Conservation (phyloP, 129 eudicot genomes). For the Escallonia herrerae region DNA sequence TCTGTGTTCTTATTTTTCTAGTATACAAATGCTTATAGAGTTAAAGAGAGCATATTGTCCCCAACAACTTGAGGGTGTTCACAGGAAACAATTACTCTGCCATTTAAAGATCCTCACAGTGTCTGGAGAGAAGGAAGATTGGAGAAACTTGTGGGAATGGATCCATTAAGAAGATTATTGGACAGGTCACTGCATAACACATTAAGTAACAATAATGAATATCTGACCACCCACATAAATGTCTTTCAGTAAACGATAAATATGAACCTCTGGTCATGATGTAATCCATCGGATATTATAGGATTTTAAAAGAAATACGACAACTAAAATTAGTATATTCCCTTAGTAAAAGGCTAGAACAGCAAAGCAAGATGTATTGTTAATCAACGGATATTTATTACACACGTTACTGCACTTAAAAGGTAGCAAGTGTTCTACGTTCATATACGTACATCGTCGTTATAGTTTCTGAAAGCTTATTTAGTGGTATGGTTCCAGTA, state of each 20-base stretch:
- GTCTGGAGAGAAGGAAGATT: constrained; percentile 59
- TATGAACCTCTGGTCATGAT: not conserved
- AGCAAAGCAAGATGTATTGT: not conserved
- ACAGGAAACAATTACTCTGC: not conserved
- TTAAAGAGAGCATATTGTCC: not conserved
- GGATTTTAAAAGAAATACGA: not conserved
- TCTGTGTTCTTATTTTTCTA: not conserved
- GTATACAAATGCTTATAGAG: not conserved
- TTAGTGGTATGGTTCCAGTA: constrained; percentile 48
- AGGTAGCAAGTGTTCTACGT: not conserved
- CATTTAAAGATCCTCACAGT: constrained; percentile 44
- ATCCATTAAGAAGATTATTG: constrained; percentile 52
- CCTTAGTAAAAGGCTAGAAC: not conserved
- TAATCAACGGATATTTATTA: not conserved
- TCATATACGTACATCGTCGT: constrained; percentile 52
- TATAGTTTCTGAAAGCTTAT: constrained; percentile 41
- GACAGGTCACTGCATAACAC: constrained; percentile 57
- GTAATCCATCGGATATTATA: not conserved
- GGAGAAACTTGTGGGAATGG: constrained; percentile 61
- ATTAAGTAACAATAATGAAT: constrained; percentile 4
- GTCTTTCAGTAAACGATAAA: not conserved
- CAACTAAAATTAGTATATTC: too few relatives aligned
- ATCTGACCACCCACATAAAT: not conserved
- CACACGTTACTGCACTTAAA: not conserved
- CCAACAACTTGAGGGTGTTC: not conserved